Conservation (phyloP, 2,329 filamentous ascomycete species). For the Capronia epimyces region DNA sequence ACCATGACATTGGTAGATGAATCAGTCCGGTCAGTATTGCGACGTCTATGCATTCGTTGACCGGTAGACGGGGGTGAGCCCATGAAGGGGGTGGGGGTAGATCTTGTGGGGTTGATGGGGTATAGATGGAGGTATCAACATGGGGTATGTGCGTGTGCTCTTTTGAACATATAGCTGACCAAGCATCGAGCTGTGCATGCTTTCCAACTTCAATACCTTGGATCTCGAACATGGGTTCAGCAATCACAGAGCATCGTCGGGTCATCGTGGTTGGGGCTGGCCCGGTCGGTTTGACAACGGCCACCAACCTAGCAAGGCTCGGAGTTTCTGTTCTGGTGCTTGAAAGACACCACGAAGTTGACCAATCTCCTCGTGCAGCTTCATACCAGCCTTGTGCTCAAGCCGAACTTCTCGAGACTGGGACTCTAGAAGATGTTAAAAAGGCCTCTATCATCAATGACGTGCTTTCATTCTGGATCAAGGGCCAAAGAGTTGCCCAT, state of each 20-base stretch:
- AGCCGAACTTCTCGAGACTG: conserved; percentile 22
- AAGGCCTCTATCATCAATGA: conserved; percentile 22
- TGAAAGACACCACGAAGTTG: conserved; percentile 18
- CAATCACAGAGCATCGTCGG: conserved; percentile 9
- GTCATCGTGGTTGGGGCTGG: conserved; percentile 22
- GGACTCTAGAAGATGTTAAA: conserved; percentile 19
- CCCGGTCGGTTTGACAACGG: conserved; percentile 18
- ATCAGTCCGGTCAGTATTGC: not conserved
- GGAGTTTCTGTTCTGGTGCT: conserved; percentile 19
- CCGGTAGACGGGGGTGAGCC: not conserved
- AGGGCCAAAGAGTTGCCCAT: conserved; percentile 18
- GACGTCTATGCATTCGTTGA: not conserved
- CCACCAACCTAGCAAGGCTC: conserved; percentile 19
- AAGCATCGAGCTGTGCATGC: not conserved
- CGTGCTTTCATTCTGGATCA: conserved; percentile 19
- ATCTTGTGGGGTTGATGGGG: not conserved
- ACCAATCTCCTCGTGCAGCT: conserved; percentile 21
- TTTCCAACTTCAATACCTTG: not conserved
- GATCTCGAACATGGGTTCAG: conserved; percentile 1
- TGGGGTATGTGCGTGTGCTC: conserved; percentile 12
- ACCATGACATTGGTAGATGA: not conserved
- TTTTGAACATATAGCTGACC: conserved; percentile 6
- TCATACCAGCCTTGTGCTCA: conserved; percentile 24
- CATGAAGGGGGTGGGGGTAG: not conserved
- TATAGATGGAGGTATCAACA: not conserved